Base-by-base conservation (phyloP, 495 filamentous ascomycete species). In the Achaetomiella virescens region DNA sequence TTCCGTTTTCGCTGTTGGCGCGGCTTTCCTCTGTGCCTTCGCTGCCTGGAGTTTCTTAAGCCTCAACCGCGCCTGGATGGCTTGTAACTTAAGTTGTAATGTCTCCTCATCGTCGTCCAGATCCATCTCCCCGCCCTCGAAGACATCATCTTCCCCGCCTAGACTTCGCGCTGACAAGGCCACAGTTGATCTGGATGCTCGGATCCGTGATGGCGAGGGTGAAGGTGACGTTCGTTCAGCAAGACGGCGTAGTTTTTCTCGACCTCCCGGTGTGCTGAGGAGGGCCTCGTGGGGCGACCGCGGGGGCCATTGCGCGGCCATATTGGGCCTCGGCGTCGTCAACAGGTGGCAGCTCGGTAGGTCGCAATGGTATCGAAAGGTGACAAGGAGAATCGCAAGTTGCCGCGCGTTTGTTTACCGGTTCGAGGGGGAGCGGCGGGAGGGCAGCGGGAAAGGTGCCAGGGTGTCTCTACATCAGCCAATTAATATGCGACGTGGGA, bases 71-170 rank as follows among this genome's bases (percentile, higher is more conserved):
- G 91, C 89, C 63, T 97, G 83, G 48, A 98, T 92, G 48, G 85
- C 89, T 47, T 88, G 82, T 21, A 98, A 73, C 63, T 92, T 81
- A 58, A 98, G 75, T 57, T 91, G 77, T 29, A 97, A 68, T 2
- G 83, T 91, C 69, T 97, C 91, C 64, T 97, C 93, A 62, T 98
- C 93, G 25, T 97, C 90, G 0, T 89, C 87, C 7, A 82, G 84
- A 2, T 85, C 81, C 2, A 79, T 77, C 22, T 78, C 68, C 1
- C 57, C 75, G 12, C 67, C 73, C 6, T 75, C 71, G 18, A 62
- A 66, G 14, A 75, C 60, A 38, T 71, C 75, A 44, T 74, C 61
- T 3, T 63, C 73, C 18, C 75, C 70, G 15, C 53, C 58, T 12
- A 48, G 48, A 4, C 44, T 35, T 37, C 3, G 52, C 40, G 55